Conservation (phyloP, 2,329 filamentous ascomycete species). For the Xylariaceae sp. region DNA sequence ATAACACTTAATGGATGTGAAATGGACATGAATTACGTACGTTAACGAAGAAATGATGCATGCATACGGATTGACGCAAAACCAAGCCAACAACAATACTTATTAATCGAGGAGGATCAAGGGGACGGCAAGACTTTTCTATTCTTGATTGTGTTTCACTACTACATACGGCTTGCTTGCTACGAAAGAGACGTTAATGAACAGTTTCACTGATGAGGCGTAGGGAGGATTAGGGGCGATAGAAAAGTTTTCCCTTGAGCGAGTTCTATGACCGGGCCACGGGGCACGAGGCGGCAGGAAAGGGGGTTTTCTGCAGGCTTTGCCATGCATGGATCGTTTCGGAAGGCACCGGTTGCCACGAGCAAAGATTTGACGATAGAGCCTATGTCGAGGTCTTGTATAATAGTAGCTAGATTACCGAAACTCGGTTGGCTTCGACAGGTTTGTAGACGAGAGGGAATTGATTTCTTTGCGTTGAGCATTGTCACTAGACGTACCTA, state of each 20-base stretch:
- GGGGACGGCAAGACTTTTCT: conserved; percentile 1
- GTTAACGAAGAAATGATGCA: conserved; percentile 20
- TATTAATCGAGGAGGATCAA: conserved; percentile 12
- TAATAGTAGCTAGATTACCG: conserved; percentile 6
- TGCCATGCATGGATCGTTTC: conserved; percentile 12
- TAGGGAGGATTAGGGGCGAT: background rate
- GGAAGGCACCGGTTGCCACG: conserved; percentile 7
- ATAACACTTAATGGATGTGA: background rate
- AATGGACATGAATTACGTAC: conserved; percentile 9
- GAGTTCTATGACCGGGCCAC: conserved; percentile 1
- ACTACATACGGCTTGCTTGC: conserved; percentile 11
- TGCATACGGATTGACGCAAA: conserved; percentile 5
- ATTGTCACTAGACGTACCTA: background rate
- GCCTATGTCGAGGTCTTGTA: conserved; percentile 10
- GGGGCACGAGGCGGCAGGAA: conserved; percentile 12
- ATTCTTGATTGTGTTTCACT: conserved; percentile 12
- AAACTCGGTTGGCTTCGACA: conserved; percentile 8
- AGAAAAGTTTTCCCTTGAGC: conserved; percentile 3
- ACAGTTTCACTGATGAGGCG: background rate
- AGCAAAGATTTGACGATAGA: conserved; percentile 11
- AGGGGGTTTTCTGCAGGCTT: conserved; percentile 16
- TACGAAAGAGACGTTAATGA: conserved; percentile 5
- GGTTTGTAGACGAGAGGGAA: conserved; percentile 8
- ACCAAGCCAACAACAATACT: conserved; percentile 9
- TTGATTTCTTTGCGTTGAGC: conserved; percentile 7